Conservation (phyloP, 2,329 filamentous ascomycete genomes). For the Pyrenochaeta sp. region DNA sequence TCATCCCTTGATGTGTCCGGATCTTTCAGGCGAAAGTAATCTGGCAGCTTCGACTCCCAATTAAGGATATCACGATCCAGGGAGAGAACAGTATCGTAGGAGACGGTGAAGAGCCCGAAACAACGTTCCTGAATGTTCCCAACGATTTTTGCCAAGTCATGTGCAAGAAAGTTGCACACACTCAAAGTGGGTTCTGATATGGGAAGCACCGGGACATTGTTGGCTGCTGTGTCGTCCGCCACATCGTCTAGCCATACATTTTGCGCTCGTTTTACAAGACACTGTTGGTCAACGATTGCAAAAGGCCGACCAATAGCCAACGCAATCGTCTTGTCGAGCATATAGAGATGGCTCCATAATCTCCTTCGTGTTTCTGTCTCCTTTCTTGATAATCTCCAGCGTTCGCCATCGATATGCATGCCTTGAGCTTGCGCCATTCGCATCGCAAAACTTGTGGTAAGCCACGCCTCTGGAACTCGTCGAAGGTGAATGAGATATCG, state of each 20-base stretch:
- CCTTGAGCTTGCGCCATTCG: slow-evolving; percentile 55
- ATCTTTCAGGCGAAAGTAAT: slow-evolving; percentile 45
- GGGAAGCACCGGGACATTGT: slow-evolving; percentile 24
- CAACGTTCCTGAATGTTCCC: slow-evolving; percentile 52
- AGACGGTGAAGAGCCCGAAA: slow-evolving; percentile 47
- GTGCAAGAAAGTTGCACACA: slow-evolving; percentile 42
- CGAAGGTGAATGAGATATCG: slow-evolving; percentile 51
- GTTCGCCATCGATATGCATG: slow-evolving; percentile 54
- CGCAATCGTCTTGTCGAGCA: slow-evolving; percentile 51
- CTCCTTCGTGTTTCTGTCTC: slow-evolving; percentile 49
- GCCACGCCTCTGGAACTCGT: slow-evolving; percentile 51
- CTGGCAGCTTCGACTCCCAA: slow-evolving; percentile 44
- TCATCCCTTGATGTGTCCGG: slow-evolving; percentile 44
- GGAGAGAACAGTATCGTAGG: slow-evolving; percentile 49
- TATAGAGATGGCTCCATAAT: slow-evolving; percentile 52
- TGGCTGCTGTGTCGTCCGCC: slow-evolving; percentile 37
- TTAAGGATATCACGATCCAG: slow-evolving; percentile 45
- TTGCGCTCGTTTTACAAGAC: slow-evolving; percentile 46
- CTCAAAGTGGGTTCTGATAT: slow-evolving; percentile 45
- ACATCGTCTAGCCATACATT: slow-evolving; percentile 52
- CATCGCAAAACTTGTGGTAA: slow-evolving; percentile 53
- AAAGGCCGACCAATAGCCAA: slow-evolving; percentile 52
- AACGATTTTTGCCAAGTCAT: slow-evolving; percentile 46
- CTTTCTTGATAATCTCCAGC: slow-evolving; percentile 48
- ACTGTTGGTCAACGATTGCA: slow-evolving; percentile 50